Evolutionary conservation across 352 stramenopile species (phyloP), one percentile per base, ranked within the genome.

Genomic region (Aphanomyces cochlioides): DNA sequence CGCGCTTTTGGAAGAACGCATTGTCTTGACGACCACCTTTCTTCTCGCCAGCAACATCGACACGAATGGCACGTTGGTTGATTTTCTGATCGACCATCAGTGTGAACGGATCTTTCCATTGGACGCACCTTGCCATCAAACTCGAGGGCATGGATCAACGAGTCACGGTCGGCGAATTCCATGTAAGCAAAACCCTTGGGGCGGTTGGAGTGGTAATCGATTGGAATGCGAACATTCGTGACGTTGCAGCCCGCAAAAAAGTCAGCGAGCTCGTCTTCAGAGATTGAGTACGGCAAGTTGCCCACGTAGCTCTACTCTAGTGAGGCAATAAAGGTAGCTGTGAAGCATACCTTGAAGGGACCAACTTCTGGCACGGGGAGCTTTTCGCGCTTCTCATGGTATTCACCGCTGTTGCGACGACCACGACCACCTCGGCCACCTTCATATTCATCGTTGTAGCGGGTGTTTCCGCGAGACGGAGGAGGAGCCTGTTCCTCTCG

Each of bases 141-240:
- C 67, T 83, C 69, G 36, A 96, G 77, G 8, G 88, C 85, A 48
- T 77, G 56, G 28, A 91, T 75, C 4, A 95, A 84, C 48, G 78
- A 72, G 38, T 95, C 82, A 54, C 83, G 87, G 38, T 82, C 75
- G 10, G 69, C 69, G 66, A 95, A 95, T 73, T 95, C 87, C 7
- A 96, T 84, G 76, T 94, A 96, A 15, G 87, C 88, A 72, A 92
- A 91, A 53, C 88, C 88, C 75, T 90, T 92, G 19, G 83, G 79
- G 15, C 84, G 83, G 69, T 90, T 78, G n/a, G 72, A 73, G 19
- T 88, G 77, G 36, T 69, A 77, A 66, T 96, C 85, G n/a, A 78
- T 73, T 39, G 79, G 83, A 71, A 93, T 79, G 47, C 80, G 85
- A 34, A 96, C 86, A 72, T 95, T 82, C 36, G 58, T 73, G 64